Base-by-base conservation (phyloP, 2,329 filamentous ascomycete species). In the Didymella arachidicola region DNA sequence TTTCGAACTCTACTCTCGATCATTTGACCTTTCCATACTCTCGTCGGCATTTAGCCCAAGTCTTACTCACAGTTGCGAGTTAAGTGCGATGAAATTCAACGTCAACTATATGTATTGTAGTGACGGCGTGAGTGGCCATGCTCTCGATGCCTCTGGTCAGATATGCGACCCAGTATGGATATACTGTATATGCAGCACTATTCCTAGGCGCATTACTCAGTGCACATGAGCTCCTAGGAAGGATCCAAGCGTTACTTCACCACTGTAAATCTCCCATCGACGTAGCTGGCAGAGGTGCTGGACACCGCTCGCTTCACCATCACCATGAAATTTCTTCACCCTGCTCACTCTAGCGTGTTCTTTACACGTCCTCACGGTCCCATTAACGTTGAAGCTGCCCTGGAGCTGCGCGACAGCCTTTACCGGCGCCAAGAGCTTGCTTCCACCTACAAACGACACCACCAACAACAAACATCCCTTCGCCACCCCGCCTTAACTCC, bases 391-490 rank as follows among this genome's bases (percentile, higher is more conserved):
- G 41, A 29, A 8, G 34, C 22, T 50, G 39, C 46, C 16, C 36
- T 10, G 32, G 36, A n/a, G 36, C 36, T 39, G 8, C 41, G 26
- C 30, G 26, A 38, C 42, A 51, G 16, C 42, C 25, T 27, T 51
- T 26, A 16, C 42, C n/a, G 4, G 34, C 27, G 44, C 52, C 52
- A 55, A 55, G 44, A 22, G 16, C 38, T 34, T 45, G n/a, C 53
- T 45, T 47, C 39, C 46, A 39, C 53, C 38, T 30, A 26, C 30
- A 22, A 55, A 26, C 30, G 19, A 55, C 39, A 56, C 18, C 53
- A 44, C 18, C 11, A 36, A 34, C 19, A 2, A 2, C 7, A 32
- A 26, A 34, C 27, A 42, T 11, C 27, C 5, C 38, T 25, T 41
- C 19, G 19, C 38, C 11, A 6, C 18, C 4, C n/a, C 38, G 38